Evolutionary conservation across 306 rosid genomes (phyloP), one percentile per base, ranked within the genome.

Genomic region (Castanospermum australe): DNA sequence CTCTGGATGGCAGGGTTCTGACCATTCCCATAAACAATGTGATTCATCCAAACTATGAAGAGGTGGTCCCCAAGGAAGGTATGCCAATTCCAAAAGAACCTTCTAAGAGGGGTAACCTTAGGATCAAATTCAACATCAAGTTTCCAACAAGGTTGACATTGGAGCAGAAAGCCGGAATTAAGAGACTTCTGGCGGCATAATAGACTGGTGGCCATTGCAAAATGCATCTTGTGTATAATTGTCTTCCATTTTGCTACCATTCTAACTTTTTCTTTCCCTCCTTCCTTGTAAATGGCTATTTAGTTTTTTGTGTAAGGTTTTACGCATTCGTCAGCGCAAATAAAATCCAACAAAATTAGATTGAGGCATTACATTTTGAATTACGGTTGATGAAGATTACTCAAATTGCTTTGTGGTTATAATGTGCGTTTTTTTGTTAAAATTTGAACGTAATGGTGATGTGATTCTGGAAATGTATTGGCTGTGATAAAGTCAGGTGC

Each of bases 41-140:
- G 54, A 89, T 82, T 41, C 84, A 82, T 80, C 92, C 91, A 50
- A 78, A 63, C 80, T 88, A 91, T n/a, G 97, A 89, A 79, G 91
- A 92, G 89, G 89, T 90, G 50, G 80, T 94, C 13, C 78, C 85
- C 1, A 81, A 75, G 20, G 98, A 94, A 77, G 98, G 98, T 4
- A 92, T 94, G 98, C 98, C 98, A 14, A 33, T 89, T 22, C 91
- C 97, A 1, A 94, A 92, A 77, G 94, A 90, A 5, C 97, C 95
- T 18, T 84, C 94, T 1, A 83, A 66, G 86, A 89, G n/a, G 83
- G 98, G 97, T 14, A 87, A 86, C 86, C 90, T 94, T 41, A 84
- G 89, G 87, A 87, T 92, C 84, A 94, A 91, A 74, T 91, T 92
- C 89, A 81, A 83, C 76, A 78, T 92, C 79, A 76, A 82, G 62